Evolutionary conservation across 139 green algal species (phyloP), one percentile per base, ranked within the genome.

Genomic region (Mesostigma viride): DNA sequence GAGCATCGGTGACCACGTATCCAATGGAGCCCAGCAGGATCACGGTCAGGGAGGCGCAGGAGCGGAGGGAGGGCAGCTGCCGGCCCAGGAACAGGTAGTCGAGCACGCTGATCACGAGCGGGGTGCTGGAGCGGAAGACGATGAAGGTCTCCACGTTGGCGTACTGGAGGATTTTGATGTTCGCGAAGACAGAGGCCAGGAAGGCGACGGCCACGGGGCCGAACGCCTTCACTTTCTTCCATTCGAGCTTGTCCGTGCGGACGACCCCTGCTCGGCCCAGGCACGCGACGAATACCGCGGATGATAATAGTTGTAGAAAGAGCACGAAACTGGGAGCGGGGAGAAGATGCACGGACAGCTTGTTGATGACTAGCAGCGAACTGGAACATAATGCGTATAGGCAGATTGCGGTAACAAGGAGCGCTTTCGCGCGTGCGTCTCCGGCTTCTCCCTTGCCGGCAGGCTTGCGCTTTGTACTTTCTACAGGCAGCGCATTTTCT

Each of bases 61-160:
- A 65, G 14, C 58, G 58, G 17, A 33, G 34, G 4, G 35, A 76
- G n/a, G 84, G 85, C 48, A 89, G 68, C 32, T 79, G 60, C 1
- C 85, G 68, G 22, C 80, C 83, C 31, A 91, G 71, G 67, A 89
- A 88, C 0, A 78, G 0, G 44, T 78, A 91, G 62, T 91, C 85
- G 31, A 85, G 83, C 14, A 90, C 1, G 14, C 76, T 74, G 28
- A 91, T 74, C 3, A 90, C 61, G 47, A 86, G 61, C 2, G 82
- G 82, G 0, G 75, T 87, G 33, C 34, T 71, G 8, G 74, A 88
- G 3, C 86, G 78, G 62, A 91, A 88, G 26, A 82, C 84, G 58
- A 91, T 91, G 76, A 91, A 91, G 17, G 85, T 90, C 62, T 92
- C 83, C 3, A 92, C 86, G 36, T 89, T 89, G 26, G 83, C 73